Evolutionary conservation across 768 basidiomycete genomes (phyloP).

Genomic region (Suillus tomentosus): DNA sequence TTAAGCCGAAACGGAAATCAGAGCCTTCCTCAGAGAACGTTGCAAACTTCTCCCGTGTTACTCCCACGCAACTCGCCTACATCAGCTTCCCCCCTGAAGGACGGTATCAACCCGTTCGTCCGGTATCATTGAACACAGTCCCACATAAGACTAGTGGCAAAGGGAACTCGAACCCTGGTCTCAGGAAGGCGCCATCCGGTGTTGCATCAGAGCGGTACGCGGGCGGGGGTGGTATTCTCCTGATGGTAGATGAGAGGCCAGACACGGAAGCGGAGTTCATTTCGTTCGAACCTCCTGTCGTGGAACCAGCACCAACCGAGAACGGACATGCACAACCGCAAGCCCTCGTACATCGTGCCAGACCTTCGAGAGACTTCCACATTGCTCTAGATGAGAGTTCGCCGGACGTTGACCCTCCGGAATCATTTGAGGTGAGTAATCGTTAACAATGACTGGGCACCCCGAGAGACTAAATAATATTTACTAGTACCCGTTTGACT

Average conservation of each 20-base stretch:
- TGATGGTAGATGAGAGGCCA: constrained; percentile 75
- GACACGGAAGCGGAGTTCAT: constrained; percentile 77
- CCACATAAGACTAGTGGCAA: constrained; percentile 37
- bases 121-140: constrained; percentile 54
- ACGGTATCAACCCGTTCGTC: constrained; percentile 88
- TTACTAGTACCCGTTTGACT: constrained; percentile 74
- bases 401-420: constrained; percentile 75
- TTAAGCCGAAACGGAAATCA: constrained; percentile 54
- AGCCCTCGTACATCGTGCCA: constrained; percentile 19
- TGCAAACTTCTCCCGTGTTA: constrained; percentile 90
- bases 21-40: constrained; percentile 79
- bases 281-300: constrained; percentile 53
- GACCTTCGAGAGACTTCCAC: constrained; percentile 42
- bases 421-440: constrained; percentile 76
- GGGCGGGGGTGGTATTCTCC: constrained; percentile 86
- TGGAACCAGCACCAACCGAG: constrained; percentile 30
- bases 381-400: constrained; percentile 71
- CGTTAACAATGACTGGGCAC: neutral
- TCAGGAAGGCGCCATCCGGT: constrained; percentile 35
- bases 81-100: constrained; percentile 78
- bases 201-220: constrained; percentile 60
- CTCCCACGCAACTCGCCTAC: constrained; percentile 83
- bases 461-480: constrained; percentile 23
- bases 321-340: constrained; percentile 35
- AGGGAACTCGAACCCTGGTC: constrained; percentile 23